A percentile compares a stretch with the other conserved stretches of the same genome.
These are phyloP conservation scores for Colletotrichum melonis DNA, from an alignment of 2,329 filamentous ascomycete genomes.

Conservation along the genomic window DNA sequence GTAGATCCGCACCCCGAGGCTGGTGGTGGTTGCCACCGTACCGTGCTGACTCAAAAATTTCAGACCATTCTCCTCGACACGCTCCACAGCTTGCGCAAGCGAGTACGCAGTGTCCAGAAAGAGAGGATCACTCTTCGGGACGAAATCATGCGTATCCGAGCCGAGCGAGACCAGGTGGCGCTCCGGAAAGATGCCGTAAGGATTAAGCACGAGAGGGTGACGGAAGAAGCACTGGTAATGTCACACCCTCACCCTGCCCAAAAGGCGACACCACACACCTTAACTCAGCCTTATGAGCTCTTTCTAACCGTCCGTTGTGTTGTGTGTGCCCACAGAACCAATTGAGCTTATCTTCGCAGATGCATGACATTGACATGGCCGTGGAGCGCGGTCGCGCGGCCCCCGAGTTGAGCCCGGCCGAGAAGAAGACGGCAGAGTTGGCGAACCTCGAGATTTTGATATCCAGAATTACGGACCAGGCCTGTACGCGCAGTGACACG, in stretches of 20 bases:
- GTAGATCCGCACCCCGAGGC: slow-evolving; percentile 40
- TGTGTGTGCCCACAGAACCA: slow-evolving; percentile 49
- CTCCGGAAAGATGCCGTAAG: slow-evolving; percentile 73
- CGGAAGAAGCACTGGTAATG: slow-evolving; percentile 62
- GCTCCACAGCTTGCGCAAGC: slow-evolving; percentile 66
- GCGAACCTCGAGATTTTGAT: slow-evolving; percentile 69
- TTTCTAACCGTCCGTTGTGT: slow-evolving; percentile 8
- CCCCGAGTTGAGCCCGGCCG: slow-evolving; percentile 56
- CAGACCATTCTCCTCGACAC: slow-evolving; percentile 71
- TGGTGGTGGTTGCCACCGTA: slow-evolving; percentile 19
- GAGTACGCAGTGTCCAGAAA: slow-evolving; percentile 66
- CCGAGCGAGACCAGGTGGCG: slow-evolving; percentile 71
- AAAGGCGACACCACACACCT: background rate
- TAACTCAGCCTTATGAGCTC: slow-evolving; percentile 6
- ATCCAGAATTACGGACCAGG: slow-evolving; percentile 64
- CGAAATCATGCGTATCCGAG: slow-evolving; percentile 68
- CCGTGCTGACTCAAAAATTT: background rate
- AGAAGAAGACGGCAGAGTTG: slow-evolving; percentile 62
- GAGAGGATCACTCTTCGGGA: slow-evolving; percentile 68
- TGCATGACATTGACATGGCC: slow-evolving; percentile 72
- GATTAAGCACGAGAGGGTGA: slow-evolving; percentile 67
- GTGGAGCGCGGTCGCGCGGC: slow-evolving; percentile 62
- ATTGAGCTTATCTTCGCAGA: slow-evolving; percentile 65
- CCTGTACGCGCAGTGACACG: slow-evolving; percentile 58
- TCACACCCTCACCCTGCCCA: slow-evolving; percentile 31